phyloP scores from a whole-genome alignment of 306 rosid genomes.

The Dalbergia cochinchinensis region DNA sequence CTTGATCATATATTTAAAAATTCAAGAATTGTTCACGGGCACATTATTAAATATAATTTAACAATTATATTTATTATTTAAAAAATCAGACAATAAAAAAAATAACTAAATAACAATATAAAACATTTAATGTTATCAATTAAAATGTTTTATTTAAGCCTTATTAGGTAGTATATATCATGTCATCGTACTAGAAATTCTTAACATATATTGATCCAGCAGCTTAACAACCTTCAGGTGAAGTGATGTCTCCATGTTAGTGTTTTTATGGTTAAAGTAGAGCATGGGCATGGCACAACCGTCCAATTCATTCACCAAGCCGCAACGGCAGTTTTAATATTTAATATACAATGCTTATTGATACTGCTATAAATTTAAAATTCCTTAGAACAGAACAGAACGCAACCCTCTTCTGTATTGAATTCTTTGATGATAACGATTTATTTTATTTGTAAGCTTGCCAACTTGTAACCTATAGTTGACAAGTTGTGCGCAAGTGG shows the following conservation, averaged over 20 bases:
- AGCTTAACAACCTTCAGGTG: slow-evolving; percentile 25
- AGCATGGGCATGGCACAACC: not conserved
- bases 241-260: slow-evolving; percentile 10
- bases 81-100: no score
- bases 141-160: no score
- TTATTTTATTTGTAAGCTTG: slow-evolving; percentile 27
- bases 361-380: no score
- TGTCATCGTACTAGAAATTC: not conserved
- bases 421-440: not conserved
- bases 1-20: no score
- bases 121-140: no score
- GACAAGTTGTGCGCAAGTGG: not conserved
- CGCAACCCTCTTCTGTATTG: not conserved
- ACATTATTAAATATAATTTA: no score
- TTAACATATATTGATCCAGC: slow-evolving; percentile 8
- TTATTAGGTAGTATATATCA: not conserved
- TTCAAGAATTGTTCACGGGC: no score
- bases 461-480: slow-evolving; percentile 11
- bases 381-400: not conserved
- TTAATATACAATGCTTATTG: not conserved
- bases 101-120: no score
- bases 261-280: not conserved
- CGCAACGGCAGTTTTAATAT: slow-evolving; percentile 5
- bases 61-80: no score
- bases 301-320: slow-evolving; percentile 26